A percentile compares a stretch with the other conserved stretches of the same genome.
Evolutionary conservation across 345 rosid species (phyloP).

Genomic region (Dipteronia dyeriana): DNA sequence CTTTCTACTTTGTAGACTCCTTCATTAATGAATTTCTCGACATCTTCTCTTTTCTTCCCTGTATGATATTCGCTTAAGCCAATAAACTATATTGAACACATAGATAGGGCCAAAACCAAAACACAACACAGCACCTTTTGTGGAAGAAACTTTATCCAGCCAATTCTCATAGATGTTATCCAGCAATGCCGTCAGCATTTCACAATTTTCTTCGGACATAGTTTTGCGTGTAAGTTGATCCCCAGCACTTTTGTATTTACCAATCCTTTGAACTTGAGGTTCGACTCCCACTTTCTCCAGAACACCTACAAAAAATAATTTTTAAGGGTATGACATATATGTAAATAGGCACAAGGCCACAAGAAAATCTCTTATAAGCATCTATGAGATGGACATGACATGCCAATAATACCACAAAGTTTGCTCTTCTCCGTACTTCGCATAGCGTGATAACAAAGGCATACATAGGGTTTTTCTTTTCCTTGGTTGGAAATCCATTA

Average conservation of each 20-base stretch:
- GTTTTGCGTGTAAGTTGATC: slow-evolving; percentile 81
- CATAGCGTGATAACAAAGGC: neutral
- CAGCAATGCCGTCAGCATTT: slow-evolving; percentile 89
- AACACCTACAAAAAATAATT: slow-evolving; percentile 55
- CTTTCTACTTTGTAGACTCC: slow-evolving; percentile 85
- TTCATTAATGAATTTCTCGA: slow-evolving; percentile 80
- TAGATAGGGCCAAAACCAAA: slow-evolving; percentile 23
- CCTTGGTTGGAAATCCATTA: neutral
- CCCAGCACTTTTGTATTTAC: slow-evolving; percentile 96
- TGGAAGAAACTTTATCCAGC: slow-evolving; percentile 77
- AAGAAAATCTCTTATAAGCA: neutral
- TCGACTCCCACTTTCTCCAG: slow-evolving; percentile 88
- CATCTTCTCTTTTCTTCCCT: slow-evolving; percentile 82
- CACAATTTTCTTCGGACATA: slow-evolving; percentile 90
- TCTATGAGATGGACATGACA: neutral
- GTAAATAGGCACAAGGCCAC: slow-evolving; percentile 2
- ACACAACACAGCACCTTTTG: slow-evolving; percentile 59
- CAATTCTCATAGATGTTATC: slow-evolving; percentile 93
- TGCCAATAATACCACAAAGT: neutral
- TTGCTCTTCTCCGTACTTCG: neutral
- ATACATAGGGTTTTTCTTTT: neutral
- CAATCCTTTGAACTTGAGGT: slow-evolving; percentile 90
- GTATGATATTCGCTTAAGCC: slow-evolving; percentile 36
- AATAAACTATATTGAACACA: slow-evolving; percentile 25
- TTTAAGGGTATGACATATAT: neutral